Evolutionary conservation across 2,329 filamentous ascomycete species (phyloP).

Genomic region (Xylaria sp.): DNA sequence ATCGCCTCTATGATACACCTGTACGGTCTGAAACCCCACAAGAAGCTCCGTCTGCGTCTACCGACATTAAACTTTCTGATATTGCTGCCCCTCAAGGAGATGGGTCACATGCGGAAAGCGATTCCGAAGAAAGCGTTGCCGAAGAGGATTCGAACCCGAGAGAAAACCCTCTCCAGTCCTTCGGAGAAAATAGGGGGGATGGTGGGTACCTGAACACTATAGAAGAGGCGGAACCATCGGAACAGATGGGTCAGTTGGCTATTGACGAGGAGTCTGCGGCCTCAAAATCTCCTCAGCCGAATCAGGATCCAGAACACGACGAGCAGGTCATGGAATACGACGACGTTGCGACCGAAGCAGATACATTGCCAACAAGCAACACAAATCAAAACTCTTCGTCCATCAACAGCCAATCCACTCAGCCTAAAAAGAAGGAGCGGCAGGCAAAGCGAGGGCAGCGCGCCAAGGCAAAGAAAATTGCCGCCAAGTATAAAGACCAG

Average conservation of each 20-base stretch:
- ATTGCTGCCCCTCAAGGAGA: constrained; percentile 37
- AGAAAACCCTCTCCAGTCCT: constrained; percentile 52
- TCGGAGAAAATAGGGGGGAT: constrained; percentile 42
- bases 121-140: constrained; percentile 42
- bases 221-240: constrained; percentile 38
- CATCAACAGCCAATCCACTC: constrained; percentile 40
- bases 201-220: constrained; percentile 36
- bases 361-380: constrained; percentile 45
- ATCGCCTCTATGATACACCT: constrained; percentile 59
- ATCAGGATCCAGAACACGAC: constrained; percentile 41
- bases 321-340: constrained; percentile 52
- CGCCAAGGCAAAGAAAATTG: constrained; percentile 86
- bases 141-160: constrained; percentile 43
- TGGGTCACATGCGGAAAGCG: constrained; percentile 46
- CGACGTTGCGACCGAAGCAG: constrained; percentile 39
- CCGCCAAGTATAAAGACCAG: constrained; percentile 90
- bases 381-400: constrained; percentile 47
- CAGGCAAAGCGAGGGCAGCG: constrained; percentile 77
- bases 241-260: constrained; percentile 38
- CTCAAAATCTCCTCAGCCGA: constrained; percentile 17
- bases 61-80: constrained; percentile 13
- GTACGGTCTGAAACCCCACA: constrained; percentile 30
- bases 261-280: constrained; percentile 29
- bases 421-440: constrained; percentile 55
- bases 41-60: constrained; percentile 21